A percentile compares a stretch with the other conserved stretches of the same genome.
These are phyloP conservation scores for Triticum dicoccoides DNA, from an alignment of 176 grass and related monocot genomes.

Conservation along the genomic window DNA sequence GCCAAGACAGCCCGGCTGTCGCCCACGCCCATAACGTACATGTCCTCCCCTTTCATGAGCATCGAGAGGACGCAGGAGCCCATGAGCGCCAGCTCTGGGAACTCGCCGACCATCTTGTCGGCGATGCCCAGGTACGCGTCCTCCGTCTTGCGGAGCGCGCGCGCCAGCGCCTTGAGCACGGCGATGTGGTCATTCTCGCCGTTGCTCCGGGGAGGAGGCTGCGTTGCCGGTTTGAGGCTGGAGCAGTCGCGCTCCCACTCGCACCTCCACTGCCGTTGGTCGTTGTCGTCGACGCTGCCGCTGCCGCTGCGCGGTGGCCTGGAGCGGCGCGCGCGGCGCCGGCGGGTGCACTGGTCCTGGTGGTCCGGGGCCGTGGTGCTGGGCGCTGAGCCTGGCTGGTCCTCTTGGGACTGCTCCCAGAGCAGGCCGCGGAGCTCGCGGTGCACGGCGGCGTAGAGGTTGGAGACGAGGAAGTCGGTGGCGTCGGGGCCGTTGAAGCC, in stretches of 20 bases:
- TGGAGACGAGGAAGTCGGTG: constrained; percentile 84
- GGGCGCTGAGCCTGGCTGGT: background rate
- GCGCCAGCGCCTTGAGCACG: constrained; percentile 76
- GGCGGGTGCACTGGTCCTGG: constrained; percentile 24
- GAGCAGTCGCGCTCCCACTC: constrained; percentile 48
- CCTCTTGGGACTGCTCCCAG: constrained; percentile 30
- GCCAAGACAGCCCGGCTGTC: constrained; percentile 91
- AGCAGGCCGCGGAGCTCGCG: constrained; percentile 72
- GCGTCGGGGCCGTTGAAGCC: constrained; percentile 99
- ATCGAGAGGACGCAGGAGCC: constrained; percentile 86
- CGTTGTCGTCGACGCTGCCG: constrained; percentile 12
- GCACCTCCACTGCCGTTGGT: constrained; percentile 39
- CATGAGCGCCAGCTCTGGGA: constrained; percentile 91
- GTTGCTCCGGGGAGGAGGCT: background rate
- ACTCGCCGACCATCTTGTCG: constrained; percentile 71
- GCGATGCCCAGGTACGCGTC: constrained; percentile 68
- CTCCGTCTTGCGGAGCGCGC: constrained; percentile 73
- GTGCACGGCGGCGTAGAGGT: constrained; percentile 88
- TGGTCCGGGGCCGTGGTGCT: constrained; percentile 23
- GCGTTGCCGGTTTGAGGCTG: constrained; percentile 35
- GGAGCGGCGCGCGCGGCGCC: constrained; percentile 12
- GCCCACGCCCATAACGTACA: constrained; percentile 96
- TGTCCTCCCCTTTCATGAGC: constrained; percentile 87
- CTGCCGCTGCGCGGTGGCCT: constrained; percentile 22
- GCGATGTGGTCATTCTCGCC: constrained; percentile 55